phyloP scores from a whole-genome alignment of 805 yeast species.

The Candida saitoana region DNA sequence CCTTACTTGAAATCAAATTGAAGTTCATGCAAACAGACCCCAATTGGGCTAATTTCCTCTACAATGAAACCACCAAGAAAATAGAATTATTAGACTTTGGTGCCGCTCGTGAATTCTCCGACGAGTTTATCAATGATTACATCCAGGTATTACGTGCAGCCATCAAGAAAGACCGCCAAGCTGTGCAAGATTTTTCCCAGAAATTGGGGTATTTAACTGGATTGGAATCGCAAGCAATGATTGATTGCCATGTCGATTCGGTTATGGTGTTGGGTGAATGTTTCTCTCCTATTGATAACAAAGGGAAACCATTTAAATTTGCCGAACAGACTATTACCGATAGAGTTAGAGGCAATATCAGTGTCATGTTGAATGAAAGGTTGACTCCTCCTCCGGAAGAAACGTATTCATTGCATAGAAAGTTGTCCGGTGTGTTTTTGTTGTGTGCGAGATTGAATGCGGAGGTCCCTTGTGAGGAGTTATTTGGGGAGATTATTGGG shows the following conservation, averaged over 20 bases:
- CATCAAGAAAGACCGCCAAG: conserved; percentile 58
- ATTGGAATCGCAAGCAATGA: conserved; percentile 80
- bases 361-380: conserved; percentile 86
- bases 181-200: conserved; percentile 60
- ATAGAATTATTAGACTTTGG: conserved; percentile 93
- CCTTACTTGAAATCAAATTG: conserved; percentile 78
- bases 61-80: conserved; percentile 63
- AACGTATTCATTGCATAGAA: conserved; percentile 93
- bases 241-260: conserved; percentile 88
- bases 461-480: conserved; percentile 69
- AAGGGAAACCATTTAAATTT: conserved; percentile 63
- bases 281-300: conserved; percentile 52
- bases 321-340: conserved; percentile 87
- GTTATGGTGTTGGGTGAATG: conserved; percentile 92
- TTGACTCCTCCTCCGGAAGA: conserved; percentile 98
- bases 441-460: conserved; percentile 85
- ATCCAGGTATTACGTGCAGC: conserved; percentile 72
- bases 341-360: conserved; percentile 82
- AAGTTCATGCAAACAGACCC: conserved; percentile 98
- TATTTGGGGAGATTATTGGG: conserved; percentile 76
- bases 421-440: conserved; percentile 89
- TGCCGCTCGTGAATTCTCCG: conserved; percentile 78
- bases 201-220: conserved; percentile 90
- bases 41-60: conserved; percentile 96
- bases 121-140: conserved; percentile 65